Evolutionary conservation across 2,329 filamentous ascomycete genomes (phyloP).

Genomic region (Aspergillus tubingensis): DNA sequence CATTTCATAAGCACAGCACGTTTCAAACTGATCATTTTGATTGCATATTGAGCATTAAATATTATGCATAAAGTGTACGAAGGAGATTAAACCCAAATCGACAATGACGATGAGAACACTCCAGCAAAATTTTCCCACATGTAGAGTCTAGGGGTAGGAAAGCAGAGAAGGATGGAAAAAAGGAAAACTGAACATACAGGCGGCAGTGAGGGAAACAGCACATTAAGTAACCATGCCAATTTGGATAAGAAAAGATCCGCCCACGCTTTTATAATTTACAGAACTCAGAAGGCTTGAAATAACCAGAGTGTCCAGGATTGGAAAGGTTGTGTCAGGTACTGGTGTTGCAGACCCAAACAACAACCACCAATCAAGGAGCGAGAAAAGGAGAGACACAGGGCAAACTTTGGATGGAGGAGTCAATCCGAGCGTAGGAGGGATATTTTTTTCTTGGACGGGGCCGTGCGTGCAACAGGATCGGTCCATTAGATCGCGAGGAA

Average conservation of each 20-base stretch:
- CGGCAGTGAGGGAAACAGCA: conserved; percentile 9
- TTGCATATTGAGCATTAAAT: background rate
- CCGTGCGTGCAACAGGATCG: background rate
- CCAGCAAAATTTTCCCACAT: background rate
- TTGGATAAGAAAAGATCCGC: conserved; percentile 22
- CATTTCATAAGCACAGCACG: background rate
- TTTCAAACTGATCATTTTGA: background rate
- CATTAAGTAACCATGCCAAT: conserved; percentile 2
- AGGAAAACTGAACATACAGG: background rate
- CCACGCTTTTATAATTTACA: conserved; percentile 43
- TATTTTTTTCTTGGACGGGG: background rate
- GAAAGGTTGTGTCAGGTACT: background rate
- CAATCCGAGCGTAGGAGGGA: background rate
- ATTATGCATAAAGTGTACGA: background rate
- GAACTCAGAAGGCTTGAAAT: conserved; percentile 1
- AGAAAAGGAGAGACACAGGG: conserved; percentile 5
- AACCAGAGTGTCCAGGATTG: background rate
- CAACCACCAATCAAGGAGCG: background rate
- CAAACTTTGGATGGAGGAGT: conserved; percentile 13
- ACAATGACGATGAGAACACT: background rate
- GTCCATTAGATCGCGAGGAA: background rate
- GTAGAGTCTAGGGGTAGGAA: background rate
- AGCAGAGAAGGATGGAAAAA: background rate
- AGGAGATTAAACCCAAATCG: background rate
- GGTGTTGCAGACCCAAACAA: background rate